Evolutionary conservation across 192 early-diverging fungal species (phyloP).

Genomic region (Pilaira anomala): DNA sequence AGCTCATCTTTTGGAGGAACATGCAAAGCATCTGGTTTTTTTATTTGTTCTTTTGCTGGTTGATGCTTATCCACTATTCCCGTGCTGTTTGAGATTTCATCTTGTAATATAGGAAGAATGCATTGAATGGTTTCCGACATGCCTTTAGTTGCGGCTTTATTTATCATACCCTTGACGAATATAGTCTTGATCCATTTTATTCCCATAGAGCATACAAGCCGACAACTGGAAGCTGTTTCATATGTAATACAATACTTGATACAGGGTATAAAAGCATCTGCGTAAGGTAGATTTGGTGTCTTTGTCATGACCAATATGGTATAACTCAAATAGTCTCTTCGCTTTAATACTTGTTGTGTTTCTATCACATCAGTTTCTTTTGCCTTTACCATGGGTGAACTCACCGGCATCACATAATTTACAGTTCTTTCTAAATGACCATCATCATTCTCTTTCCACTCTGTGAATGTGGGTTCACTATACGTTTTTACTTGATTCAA

Average conservation of each 20-base stretch:
- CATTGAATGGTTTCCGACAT: conserved; percentile 49
- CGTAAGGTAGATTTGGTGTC: conserved; percentile 64
- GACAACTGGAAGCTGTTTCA: conserved; percentile 46
- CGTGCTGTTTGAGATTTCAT: conserved; percentile 29
- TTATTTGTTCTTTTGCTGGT: background rate
- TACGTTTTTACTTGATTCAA: background rate
- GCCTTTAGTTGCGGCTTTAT: conserved; percentile 54
- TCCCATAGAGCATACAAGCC: conserved; percentile 50
- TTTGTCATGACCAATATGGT: conserved; percentile 41
- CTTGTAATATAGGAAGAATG: conserved; percentile 46
- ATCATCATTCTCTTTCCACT: conserved; percentile 8
- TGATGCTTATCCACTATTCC: background rate
- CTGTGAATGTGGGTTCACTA: background rate
- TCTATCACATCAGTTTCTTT: conserved; percentile 66
- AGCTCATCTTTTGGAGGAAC: conserved; percentile 12
- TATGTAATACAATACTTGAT: conserved; percentile 70
- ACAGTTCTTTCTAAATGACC: conserved; percentile 37
- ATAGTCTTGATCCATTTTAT: conserved; percentile 67
- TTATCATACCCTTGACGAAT: conserved; percentile 69
- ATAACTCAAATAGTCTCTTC: conserved; percentile 56
- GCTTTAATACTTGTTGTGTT: conserved; percentile 50
- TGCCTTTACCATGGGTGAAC: conserved; percentile 71
- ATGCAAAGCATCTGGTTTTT: background rate
- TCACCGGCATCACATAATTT: conserved; percentile 67
- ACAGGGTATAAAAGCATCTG: conserved; percentile 62